Conservation (phyloP, 345 rosid species). For the Melaleuca alternifolia region DNA sequence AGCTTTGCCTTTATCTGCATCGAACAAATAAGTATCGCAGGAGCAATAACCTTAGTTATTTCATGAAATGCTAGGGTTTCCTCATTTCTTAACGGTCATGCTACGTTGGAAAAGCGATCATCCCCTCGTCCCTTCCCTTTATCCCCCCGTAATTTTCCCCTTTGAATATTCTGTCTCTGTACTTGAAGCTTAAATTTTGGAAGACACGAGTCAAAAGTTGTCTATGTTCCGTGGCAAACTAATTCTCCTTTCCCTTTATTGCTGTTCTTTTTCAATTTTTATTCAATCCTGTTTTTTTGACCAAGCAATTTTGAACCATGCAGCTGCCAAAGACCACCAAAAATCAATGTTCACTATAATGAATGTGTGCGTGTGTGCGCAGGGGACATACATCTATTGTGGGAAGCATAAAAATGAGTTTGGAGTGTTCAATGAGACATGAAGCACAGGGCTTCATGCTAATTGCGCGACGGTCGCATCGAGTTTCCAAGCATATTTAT, state of each 20-base stretch:
- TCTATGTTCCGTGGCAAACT: not conserved
- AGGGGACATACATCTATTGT: not conserved
- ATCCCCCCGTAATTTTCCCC: not conserved
- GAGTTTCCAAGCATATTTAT: not conserved
- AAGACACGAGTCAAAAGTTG: not conserved
- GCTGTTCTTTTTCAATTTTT: not conserved
- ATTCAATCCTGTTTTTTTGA: not conserved
- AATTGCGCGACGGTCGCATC: not conserved
- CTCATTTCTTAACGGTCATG: not conserved
- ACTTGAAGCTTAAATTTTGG: not conserved
- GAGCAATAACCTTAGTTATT: not conserved
- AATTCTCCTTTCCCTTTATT: not conserved
- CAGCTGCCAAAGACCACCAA: not conserved
- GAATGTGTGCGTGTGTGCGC: not conserved
- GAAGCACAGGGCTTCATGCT: not conserved
- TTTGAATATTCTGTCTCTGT: not conserved
- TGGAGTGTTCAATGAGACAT: not conserved
- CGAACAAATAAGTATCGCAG: not conserved
- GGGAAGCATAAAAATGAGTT: not conserved
- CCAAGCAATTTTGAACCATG: not conserved
- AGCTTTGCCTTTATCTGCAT: not conserved
- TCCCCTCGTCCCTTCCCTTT: not conserved
- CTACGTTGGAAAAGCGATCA: not conserved
- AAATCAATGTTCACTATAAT: not conserved
- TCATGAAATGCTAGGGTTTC: not conserved